A percentile compares a stretch with the other conserved stretches of the same genome.
These are phyloP conservation scores for Conticribra weissflogii DNA, from an alignment of 108 stramenopile genomes.

Conservation along the genomic window DNA sequence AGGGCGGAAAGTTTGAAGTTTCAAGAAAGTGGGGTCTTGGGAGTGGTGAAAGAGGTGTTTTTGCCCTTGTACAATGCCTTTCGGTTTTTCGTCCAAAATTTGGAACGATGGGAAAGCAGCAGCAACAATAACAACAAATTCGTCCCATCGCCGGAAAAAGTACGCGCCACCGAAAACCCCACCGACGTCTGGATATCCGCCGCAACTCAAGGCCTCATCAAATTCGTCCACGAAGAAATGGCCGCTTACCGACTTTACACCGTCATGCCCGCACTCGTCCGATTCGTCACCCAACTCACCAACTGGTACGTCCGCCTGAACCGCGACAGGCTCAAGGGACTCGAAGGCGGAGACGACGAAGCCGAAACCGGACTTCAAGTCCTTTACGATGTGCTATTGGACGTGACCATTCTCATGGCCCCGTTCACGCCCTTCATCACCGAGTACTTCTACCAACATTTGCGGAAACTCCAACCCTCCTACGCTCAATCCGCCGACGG, in stretches of 20 bases:
- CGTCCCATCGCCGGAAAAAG: slow-evolving; percentile 82
- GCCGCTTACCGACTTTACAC: slow-evolving; percentile 97
- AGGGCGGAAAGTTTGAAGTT: slow-evolving; percentile 98
- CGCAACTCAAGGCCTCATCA: slow-evolving; percentile 93
- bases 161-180: slow-evolving; percentile 83
- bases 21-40: slow-evolving; percentile 95
- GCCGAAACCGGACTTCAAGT: slow-evolving; percentile 90
- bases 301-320: slow-evolving; percentile 99
- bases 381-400: slow-evolving; percentile 95
- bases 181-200: slow-evolving; percentile 99
- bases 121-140: slow-evolving; percentile 60
- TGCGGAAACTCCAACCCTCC: slow-evolving; percentile 91
- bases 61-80: slow-evolving; percentile 98
- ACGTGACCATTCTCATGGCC: slow-evolving; percentile 95
- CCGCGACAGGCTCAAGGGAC: slow-evolving; percentile 97
- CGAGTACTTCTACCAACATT: slow-evolving; percentile 97
- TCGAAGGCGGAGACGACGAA: slow-evolving; percentile 84
- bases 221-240: slow-evolving; percentile 99
- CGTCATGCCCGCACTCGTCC: slow-evolving; percentile 97
- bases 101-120: slow-evolving; percentile 79
- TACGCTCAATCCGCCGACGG: slow-evolving; percentile 67
- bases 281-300: slow-evolving; percentile 95
- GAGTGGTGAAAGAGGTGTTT: slow-evolving; percentile 97
- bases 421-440: slow-evolving; percentile 99
- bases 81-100: slow-evolving; percentile 96